phyloP scores from a whole-genome alignment of 2,329 filamentous ascomycete species.

The Colletotrichum horii region DNA sequence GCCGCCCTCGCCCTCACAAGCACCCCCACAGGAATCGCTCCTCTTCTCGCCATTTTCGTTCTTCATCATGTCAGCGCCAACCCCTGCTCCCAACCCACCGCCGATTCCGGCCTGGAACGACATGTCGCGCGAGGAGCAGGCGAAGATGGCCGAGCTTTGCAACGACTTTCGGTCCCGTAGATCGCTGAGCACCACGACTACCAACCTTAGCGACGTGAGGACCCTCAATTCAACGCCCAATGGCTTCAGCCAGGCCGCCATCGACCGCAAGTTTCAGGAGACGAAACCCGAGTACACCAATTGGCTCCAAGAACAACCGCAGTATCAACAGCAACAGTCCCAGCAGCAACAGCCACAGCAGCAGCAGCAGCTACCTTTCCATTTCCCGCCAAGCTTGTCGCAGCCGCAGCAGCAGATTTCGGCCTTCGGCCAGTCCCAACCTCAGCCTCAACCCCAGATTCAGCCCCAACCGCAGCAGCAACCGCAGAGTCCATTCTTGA shows the following conservation, averaged over 20 bases:
- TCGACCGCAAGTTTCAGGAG: not conserved
- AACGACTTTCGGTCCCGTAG: not conserved
- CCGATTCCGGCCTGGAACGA: not conserved
- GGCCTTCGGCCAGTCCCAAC: not conserved
- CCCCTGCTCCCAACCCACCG: not conserved
- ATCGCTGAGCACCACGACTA: not conserved
- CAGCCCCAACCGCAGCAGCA: not conserved
- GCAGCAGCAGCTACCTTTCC: not conserved
- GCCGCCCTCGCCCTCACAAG: not conserved
- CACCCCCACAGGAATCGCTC: not conserved
- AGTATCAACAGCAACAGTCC: not conserved
- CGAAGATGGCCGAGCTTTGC: not conserved
- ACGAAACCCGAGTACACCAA: not conserved
- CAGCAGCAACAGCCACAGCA: not conserved
- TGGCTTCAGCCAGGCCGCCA: not conserved
- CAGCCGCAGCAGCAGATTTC: not conserved
- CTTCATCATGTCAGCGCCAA: not conserved
- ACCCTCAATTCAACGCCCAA: not conserved
- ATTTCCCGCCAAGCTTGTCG: not conserved
- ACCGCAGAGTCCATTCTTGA: not conserved
- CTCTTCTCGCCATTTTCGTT: not conserved
- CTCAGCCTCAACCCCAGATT: not conserved
- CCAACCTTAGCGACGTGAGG: not conserved
- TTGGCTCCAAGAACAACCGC: not conserved
- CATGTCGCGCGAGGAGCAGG: not conserved